Percentiles rank a stretch among this genome's conserved stretches.
phyloP scores from a whole-genome alignment of 1,284 basidiomycete species.

The Leccinum pachyderme region DNA sequence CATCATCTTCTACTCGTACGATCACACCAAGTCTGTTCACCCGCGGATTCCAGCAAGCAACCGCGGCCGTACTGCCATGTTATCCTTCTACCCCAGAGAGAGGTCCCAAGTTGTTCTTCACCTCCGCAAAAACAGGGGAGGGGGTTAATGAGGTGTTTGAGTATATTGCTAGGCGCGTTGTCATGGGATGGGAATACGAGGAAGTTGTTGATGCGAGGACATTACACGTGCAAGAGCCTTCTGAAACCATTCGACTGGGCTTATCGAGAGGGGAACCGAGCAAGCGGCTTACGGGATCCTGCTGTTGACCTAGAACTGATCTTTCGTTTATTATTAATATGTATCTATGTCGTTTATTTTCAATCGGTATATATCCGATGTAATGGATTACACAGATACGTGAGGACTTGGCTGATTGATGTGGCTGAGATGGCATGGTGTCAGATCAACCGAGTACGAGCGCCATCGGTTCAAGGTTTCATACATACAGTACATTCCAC shows the following conservation, averaged over 20 bases:
- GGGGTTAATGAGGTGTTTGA: conserved; percentile 69
- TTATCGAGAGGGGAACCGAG: conserved; percentile 10
- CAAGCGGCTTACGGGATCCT: conserved; percentile 11
- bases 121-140: conserved; percentile 71
- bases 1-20: conserved; percentile 51
- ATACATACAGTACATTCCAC: neutral
- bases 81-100: conserved; percentile 40
- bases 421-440: too few relatives aligned
- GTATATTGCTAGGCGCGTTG: conserved; percentile 61
- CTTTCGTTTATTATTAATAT: conserved; percentile 18
- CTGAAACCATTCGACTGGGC: conserved; percentile 27
- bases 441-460: neutral
- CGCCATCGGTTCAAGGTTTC: neutral
- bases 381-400: neutral
- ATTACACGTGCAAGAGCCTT: conserved; percentile 17
- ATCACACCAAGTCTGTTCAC: conserved; percentile 63
- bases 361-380: neutral
- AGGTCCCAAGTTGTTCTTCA: conserved; percentile 65
- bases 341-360: conserved; percentile 3
- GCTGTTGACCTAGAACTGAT: conserved; percentile 14
- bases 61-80: conserved; percentile 4
- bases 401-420: too few relatives aligned
- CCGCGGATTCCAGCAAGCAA: conserved; percentile 32
- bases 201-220: conserved; percentile 38
- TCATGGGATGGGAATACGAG: conserved; percentile 60